Base-by-base conservation (phyloP, 306 rosid genomes). In the Trifolium dubium region DNA sequence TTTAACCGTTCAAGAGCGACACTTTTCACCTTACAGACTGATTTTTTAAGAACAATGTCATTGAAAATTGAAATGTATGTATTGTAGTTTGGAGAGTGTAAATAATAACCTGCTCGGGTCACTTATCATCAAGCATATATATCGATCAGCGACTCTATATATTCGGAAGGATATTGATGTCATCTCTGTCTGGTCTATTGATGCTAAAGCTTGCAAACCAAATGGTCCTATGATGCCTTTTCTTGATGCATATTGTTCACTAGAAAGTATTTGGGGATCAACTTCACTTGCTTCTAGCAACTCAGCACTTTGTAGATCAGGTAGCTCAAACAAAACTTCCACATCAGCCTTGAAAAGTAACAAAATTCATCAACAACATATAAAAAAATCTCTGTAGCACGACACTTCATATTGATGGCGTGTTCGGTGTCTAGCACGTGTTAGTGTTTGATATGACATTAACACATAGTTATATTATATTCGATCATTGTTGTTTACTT, bases 311-410 rank as follows among this genome's bases (percentile, higher is more conserved):
- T 83, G 60, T 5, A 80, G 39, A 32, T 78, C 77, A 12, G 79
- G 69, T 41, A 82, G 64, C 46, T 78, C 84, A 67, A 86, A 86
- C 18, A 78, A 12, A 19, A 86, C 85, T 54, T 89, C 91, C 46
- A 86, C 78, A 64, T 89, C 94, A 8, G 83, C 91, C 94, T 89
- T 73, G 4, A 29, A 18, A 47, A 11, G 40, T 37, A 8, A 37
- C 9, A 4, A 12, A 9, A 19, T 4, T 53, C 3, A 61, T 29
- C 46, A 6, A 10, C 1, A 4, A 44, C 49, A 54, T 19, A 4
- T 59, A 2, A 59, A 14, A 14, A 14, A 30, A 13, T 3, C 18
- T 44, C 4, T 4, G 14, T 5, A 4, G 5, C 50, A 44, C 15
- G 50, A 4, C 7, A 53, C 10, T 51, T 51, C 11, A 53, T 4